Conservation (phyloP, 495 filamentous ascomycete species). For the Cercophora newfieldiana region DNA sequence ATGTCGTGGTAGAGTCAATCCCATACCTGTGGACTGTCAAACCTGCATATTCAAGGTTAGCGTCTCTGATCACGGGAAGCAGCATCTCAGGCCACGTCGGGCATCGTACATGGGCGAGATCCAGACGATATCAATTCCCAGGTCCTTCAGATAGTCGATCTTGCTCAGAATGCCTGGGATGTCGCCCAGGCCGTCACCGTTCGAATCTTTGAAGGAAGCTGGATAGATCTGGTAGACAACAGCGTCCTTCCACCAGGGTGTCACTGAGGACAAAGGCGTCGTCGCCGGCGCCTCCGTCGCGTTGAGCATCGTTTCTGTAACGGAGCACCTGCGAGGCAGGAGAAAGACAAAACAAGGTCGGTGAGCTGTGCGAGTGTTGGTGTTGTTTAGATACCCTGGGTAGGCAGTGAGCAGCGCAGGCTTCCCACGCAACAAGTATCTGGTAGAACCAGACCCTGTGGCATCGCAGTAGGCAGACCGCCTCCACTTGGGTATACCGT, state of each 20-base stretch:
- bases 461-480: background rate
- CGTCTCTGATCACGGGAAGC: background rate
- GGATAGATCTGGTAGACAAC: conserved; percentile 72
- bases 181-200: conserved; percentile 67
- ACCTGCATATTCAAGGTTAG: conserved; percentile 31
- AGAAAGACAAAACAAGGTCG: background rate
- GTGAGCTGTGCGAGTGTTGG: background rate
- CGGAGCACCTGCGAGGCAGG: background rate
- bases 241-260: conserved; percentile 43
- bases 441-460: background rate
- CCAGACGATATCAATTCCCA: conserved; percentile 69
- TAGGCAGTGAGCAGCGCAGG: background rate
- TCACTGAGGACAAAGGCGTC: conserved; percentile 7
- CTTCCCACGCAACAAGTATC: background rate
- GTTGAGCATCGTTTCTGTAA: background rate
- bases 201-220: conserved; percentile 66
- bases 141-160: conserved; percentile 62
- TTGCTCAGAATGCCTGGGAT: conserved; percentile 67
- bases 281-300: conserved; percentile 10
- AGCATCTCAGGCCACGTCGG: background rate
- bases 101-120: conserved; percentile 55
- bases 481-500: background rate
- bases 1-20: background rate
- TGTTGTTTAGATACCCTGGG: no score
- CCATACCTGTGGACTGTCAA: conserved; percentile 58